These are phyloP conservation scores for Leccinum aurantiacum DNA, from an alignment of 768 basidiomycete genomes.

Conservation along the genomic window DNA sequence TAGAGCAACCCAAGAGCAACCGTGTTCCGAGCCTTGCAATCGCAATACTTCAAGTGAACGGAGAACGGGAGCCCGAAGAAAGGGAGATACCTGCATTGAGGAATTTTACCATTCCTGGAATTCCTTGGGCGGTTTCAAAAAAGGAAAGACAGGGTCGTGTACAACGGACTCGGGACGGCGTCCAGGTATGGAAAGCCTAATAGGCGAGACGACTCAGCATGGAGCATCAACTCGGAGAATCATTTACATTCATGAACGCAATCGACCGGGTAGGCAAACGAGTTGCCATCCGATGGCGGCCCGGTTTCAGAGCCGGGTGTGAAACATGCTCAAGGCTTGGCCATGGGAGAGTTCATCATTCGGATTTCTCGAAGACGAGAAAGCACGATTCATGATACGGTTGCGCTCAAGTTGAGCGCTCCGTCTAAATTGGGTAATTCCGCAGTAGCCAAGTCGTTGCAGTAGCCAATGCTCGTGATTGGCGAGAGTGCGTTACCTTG, in stretches of 20 bases:
- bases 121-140: background rate
- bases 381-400: too few relatives aligned
- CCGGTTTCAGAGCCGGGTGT: too few relatives aligned
- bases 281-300: background rate
- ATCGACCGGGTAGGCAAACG: constrained; percentile 1
- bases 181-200: constrained; percentile 1
- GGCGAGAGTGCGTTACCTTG: too few relatives aligned
- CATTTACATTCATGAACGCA: background rate
- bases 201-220: background rate
- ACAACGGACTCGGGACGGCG: background rate
- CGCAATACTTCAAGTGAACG: constrained; percentile 4
- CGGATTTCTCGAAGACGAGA: too few relatives aligned
- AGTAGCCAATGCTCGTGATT: too few relatives aligned
- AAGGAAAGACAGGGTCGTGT: constrained; percentile 4
- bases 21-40: constrained; percentile 2
- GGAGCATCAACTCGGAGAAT: background rate
- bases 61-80: background rate
- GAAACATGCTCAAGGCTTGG: too few relatives aligned
- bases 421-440: too few relatives aligned
- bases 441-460: too few relatives aligned
- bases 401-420: too few relatives aligned
- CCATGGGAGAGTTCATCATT: too few relatives aligned
- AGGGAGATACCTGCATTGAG: background rate
- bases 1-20: constrained; percentile 1
- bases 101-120: background rate